A percentile compares a stretch with the other conserved stretches of the same genome.
phyloP scores from a whole-genome alignment of 305 asterid genomes.

The Fraxinus paxiana region DNA sequence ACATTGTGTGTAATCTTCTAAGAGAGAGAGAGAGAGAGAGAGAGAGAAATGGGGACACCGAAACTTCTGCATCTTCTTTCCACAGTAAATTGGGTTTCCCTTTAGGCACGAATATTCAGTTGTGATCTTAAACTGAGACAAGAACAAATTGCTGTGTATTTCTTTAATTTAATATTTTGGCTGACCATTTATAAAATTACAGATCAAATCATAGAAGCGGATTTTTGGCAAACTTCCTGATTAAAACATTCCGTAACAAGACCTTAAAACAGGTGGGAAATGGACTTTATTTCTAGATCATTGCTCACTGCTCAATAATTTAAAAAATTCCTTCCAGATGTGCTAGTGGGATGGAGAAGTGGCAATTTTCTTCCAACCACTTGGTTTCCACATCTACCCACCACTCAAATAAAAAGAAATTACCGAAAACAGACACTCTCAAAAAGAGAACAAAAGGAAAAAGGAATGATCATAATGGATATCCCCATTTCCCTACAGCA shows the following conservation, averaged over 20 bases:
- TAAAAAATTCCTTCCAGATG: neutral
- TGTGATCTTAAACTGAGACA: neutral
- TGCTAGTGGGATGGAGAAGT: neutral
- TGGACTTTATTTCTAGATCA: neutral
- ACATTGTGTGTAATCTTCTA: neutral
- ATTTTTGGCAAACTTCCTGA: neutral
- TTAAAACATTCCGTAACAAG: neutral
- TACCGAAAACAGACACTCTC: neutral
- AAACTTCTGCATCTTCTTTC: neutral
- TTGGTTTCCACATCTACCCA: neutral
- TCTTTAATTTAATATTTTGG: neutral
- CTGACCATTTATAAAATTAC: neutral
- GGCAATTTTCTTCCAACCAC: neutral
- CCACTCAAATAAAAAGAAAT: neutral
- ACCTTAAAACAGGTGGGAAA: neutral
- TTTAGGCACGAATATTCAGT: neutral
- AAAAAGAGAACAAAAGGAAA: neutral
- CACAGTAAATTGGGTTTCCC: neutral
- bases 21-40: neutral
- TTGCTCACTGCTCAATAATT: neutral
- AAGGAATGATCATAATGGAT: neutral
- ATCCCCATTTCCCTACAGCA: neutral
- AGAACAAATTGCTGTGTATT: neutral
- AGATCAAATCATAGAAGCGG: neutral
- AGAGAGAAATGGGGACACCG: neutral